phyloP scores from a whole-genome alignment of 371 early-diverging fungal genomes.

The Lichtheimia ornata region DNA sequence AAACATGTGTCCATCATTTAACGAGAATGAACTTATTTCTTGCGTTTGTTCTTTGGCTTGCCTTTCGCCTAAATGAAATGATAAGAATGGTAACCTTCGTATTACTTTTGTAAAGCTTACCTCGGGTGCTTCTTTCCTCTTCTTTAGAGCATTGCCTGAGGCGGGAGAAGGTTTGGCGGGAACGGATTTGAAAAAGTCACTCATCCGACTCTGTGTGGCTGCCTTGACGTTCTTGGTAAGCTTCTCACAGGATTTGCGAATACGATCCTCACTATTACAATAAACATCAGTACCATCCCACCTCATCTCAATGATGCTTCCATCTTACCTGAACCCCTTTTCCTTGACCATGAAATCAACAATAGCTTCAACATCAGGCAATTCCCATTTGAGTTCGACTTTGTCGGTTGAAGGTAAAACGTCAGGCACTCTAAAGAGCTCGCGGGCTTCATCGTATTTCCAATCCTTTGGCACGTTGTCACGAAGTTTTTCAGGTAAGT shows the following conservation, averaged over 20 bases:
- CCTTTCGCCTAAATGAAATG: too few relatives aligned
- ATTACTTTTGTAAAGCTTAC: too few relatives aligned
- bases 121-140: too few relatives aligned
- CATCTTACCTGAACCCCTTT: conserved; percentile 88
- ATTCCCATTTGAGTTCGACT: conserved; percentile 84
- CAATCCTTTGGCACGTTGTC: conserved; percentile 87
- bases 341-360: conserved; percentile 91
- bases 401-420: conserved; percentile 65
- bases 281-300: too few relatives aligned
- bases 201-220: conserved; percentile 90
- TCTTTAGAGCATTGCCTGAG: too few relatives aligned
- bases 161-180: background rate
- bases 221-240: conserved; percentile 71
- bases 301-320: too few relatives aligned
- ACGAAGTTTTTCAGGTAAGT: conserved; percentile 69
- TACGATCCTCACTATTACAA: conserved; percentile 81
- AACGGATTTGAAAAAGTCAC: conserved; percentile 78
- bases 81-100: too few relatives aligned
- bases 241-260: conserved; percentile 85
- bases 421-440: conserved; percentile 86
- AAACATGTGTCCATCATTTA: too few relatives aligned
- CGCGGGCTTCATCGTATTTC: conserved; percentile 91
- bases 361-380: conserved; percentile 89
- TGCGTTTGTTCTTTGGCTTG: too few relatives aligned
- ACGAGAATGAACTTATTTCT: too few relatives aligned